Evolutionary conservation across 2,329 filamentous ascomycete species (phyloP).

Genomic region (Chrysoporthe austroafricana): DNA sequence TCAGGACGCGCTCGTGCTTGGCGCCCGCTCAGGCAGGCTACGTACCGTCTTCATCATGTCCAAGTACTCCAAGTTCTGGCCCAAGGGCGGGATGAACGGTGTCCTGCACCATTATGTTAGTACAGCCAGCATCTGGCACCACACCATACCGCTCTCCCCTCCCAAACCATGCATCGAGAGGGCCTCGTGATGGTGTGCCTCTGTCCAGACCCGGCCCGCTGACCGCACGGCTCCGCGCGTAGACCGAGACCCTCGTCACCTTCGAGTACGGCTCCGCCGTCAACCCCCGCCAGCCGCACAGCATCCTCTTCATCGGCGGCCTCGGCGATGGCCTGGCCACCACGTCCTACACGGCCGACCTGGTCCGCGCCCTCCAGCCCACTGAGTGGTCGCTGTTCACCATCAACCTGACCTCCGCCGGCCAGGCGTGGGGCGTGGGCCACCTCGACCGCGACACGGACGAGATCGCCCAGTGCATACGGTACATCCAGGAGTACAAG

Average conservation of each 20-base stretch:
- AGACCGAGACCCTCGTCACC: conserved; percentile 44
- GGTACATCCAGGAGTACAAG: conserved; percentile 40
- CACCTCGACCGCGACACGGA: conserved; percentile 43
- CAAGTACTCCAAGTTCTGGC: conserved; percentile 40
- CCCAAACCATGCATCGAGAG: not conserved
- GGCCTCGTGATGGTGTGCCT: not conserved
- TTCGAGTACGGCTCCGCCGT: conserved; percentile 42
- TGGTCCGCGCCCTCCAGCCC: conserved; percentile 45
- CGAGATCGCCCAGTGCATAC: conserved; percentile 39
- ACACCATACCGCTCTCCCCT: too few relatives aligned
- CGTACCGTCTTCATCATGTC: conserved; percentile 27
- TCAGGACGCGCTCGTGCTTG: too few relatives aligned
- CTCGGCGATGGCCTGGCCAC: conserved; percentile 55
- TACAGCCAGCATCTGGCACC: not conserved
- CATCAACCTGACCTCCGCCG: conserved; percentile 45
- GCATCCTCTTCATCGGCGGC: conserved; percentile 56
- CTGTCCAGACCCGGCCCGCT: not conserved
- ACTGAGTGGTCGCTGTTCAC: conserved; percentile 43
- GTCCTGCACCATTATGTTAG: conserved; percentile 41
- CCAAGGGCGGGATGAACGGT: conserved; percentile 38
- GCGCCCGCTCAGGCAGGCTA: not conserved
- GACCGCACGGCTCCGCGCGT: not conserved
- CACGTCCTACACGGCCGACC: conserved; percentile 50
- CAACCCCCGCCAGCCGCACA: conserved; percentile 44
- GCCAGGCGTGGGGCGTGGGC: conserved; percentile 41